Evolutionary conservation across 2,329 filamentous ascomycete genomes (phyloP).

Genomic region (Aspergillus fischeri): DNA sequence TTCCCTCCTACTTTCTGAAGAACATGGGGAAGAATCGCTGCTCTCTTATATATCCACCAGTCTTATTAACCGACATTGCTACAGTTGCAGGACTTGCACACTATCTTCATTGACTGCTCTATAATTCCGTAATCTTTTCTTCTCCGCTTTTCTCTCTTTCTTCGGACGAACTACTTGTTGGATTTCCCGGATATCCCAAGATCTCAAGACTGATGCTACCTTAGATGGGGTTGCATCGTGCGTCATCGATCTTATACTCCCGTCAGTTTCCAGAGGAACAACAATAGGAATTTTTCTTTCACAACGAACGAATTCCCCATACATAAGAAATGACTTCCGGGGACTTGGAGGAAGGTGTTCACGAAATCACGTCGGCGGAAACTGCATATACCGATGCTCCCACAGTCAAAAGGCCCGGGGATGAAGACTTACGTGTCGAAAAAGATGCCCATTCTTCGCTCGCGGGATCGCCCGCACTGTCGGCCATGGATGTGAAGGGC

Average conservation of each 20-base stretch:
- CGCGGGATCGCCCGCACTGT: slow-evolving; percentile 5
- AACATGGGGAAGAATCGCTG: neutral
- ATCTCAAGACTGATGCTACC: neutral
- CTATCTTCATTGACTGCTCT: neutral
- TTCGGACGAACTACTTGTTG: neutral
- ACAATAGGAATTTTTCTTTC: neutral
- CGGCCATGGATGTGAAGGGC: slow-evolving; percentile 14
- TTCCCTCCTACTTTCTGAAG: neutral
- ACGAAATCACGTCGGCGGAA: neutral
- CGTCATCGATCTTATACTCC: neutral
- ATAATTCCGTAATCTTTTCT: neutral
- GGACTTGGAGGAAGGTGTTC: slow-evolving; percentile 5
- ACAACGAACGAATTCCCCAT: neutral
- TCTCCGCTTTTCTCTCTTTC: neutral
- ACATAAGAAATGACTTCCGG: neutral
- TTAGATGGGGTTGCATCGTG: neutral
- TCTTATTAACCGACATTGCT: neutral
- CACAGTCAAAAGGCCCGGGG: neutral
- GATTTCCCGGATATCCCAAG: neutral
- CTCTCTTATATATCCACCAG: neutral
- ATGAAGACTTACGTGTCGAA: slow-evolving; percentile 1
- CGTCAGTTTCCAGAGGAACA: neutral
- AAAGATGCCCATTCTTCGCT: slow-evolving; percentile 17
- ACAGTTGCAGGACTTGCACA: neutral
- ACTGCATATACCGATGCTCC: neutral